Evolutionary conservation across 257 asterid species (phyloP).

Genomic region (Ilex asprella): DNA sequence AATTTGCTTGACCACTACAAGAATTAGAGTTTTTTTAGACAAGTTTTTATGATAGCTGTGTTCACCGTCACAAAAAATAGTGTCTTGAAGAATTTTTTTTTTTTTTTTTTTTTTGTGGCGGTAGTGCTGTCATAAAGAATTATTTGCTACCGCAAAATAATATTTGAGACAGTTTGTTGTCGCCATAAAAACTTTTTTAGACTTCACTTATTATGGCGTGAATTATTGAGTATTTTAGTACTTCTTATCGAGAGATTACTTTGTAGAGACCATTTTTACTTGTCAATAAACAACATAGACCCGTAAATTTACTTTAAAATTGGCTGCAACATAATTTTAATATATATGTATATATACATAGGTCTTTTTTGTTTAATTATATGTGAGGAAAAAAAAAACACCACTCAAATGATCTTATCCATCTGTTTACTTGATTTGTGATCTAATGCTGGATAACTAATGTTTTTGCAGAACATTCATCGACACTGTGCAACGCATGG

Average conservation of each 20-base stretch:
- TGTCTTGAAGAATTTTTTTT: background rate
- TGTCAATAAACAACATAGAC: background rate
- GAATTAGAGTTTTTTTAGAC: background rate
- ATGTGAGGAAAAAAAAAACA: background rate
- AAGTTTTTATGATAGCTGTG: too few species aligned
- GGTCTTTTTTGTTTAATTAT: too few species aligned
- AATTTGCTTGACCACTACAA: background rate
- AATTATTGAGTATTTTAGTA: too few species aligned
- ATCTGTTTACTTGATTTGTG: background rate
- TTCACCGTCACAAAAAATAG: background rate
- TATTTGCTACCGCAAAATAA: background rate
- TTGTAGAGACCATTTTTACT: background rate
- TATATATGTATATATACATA: too few species aligned
- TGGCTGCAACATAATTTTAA: too few species aligned
- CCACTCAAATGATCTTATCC: background rate
- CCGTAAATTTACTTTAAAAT: too few species aligned
- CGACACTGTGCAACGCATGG: slow-evolving; percentile 45
- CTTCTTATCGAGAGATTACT: too few species aligned
- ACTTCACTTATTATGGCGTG: background rate
- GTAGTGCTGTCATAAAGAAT: background rate
- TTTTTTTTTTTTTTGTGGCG: too few species aligned
- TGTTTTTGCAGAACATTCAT: slow-evolving; percentile 39
- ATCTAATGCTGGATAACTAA: too few species aligned
- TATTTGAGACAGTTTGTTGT: background rate
- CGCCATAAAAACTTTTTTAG: background rate